Conservation (phyloP, 2,329 filamentous ascomycete species). For the Alternaria atra region DNA sequence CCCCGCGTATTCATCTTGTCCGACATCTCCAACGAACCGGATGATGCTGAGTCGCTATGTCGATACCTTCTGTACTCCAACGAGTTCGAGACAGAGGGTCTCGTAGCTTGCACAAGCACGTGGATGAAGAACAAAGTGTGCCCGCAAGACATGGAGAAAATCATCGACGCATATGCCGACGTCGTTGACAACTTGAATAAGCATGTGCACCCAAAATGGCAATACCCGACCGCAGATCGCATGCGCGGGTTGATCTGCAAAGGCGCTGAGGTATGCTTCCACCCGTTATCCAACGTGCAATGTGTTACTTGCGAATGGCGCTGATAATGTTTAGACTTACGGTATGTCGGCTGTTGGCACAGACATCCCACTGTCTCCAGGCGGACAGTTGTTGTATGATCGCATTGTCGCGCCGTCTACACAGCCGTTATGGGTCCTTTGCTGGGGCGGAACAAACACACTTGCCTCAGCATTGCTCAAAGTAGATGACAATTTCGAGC, state of each 20-base stretch:
- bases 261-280: constrained; percentile 42
- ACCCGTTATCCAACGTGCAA: neutral
- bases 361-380: constrained; percentile 52
- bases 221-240: constrained; percentile 40
- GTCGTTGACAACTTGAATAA: constrained; percentile 59
- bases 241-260: constrained; percentile 38
- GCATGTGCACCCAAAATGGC: constrained; percentile 52
- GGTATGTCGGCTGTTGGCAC: constrained; percentile 50
- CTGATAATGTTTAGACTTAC: constrained; percentile 39
- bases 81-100: constrained; percentile 51
- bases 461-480: constrained; percentile 60
- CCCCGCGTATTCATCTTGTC: constrained; percentile 53
- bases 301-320: neutral
- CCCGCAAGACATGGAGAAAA: constrained; percentile 48
- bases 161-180: constrained; percentile 46
- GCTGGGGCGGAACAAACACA: constrained; percentile 64
- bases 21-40: constrained; percentile 53
- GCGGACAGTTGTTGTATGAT: constrained; percentile 57
- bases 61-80: constrained; percentile 51
- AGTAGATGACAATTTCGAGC: constrained; percentile 44
- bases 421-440: constrained; percentile 61
- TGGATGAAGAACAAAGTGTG: constrained; percentile 52
- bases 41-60: constrained; percentile 51
- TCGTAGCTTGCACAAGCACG: constrained; percentile 52
- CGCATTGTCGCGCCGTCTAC: constrained; percentile 51